phyloP scores from a whole-genome alignment of 2,329 filamentous ascomycete genomes.

The Curvularia spicifera region DNA sequence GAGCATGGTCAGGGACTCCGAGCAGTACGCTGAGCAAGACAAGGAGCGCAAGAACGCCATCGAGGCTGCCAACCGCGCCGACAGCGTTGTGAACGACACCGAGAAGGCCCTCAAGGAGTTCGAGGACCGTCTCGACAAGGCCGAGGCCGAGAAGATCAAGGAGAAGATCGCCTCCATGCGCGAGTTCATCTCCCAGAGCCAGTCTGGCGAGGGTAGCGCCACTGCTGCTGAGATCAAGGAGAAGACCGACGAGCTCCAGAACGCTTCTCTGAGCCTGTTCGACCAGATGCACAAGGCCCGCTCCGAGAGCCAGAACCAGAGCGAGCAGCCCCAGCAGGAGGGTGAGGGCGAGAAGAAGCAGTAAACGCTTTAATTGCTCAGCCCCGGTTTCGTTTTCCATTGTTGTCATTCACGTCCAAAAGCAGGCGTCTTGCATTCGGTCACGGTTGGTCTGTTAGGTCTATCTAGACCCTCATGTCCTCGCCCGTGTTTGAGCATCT shows the following conservation, averaged over 20 bases:
- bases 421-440: conserved; percentile 50
- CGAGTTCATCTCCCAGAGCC: conserved; percentile 91
- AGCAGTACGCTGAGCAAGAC: conserved; percentile 92
- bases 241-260: conserved; percentile 98
- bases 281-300: conserved; percentile 99
- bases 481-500: conserved; percentile 33
- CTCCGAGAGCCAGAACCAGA: conserved; percentile 61
- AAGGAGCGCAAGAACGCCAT: conserved; percentile 97
- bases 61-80: conserved; percentile 95
- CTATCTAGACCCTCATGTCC: conserved; percentile 44
- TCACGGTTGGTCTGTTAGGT: conserved; percentile 37
- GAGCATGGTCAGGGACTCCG: conserved; percentile 96
- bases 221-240: conserved; percentile 95
- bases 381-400: conserved; percentile 29
- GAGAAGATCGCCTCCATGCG: conserved; percentile 90
- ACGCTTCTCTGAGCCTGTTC: conserved; percentile 92
- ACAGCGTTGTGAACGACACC: conserved; percentile 95
- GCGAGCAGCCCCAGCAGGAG: conserved; percentile 54
- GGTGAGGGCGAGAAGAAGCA: conserved; percentile 77
- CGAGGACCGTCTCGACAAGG: conserved; percentile 94
- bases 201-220: conserved; percentile 84
- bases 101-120: conserved; percentile 98
- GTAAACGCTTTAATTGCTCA: conserved; percentile 48
- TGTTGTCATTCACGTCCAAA: conserved; percentile 39
- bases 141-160: conserved; percentile 88